Conservation (phyloP, 495 filamentous ascomycete species). For the Penicillium turbatum region DNA sequence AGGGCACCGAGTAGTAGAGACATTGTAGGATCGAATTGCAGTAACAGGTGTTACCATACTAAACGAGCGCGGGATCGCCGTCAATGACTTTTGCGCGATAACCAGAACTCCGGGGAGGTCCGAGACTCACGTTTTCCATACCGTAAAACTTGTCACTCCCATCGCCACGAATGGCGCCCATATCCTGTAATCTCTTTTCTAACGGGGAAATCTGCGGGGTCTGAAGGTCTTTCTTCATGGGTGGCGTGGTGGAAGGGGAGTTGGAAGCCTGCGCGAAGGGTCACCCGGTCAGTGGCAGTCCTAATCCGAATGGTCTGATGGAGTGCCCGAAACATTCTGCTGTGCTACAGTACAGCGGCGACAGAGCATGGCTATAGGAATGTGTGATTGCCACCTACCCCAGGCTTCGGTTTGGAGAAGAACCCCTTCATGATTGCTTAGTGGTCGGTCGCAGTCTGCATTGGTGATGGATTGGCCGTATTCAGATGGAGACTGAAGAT, state of each 20-base stretch:
- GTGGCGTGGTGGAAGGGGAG: slow-evolving; percentile 38
- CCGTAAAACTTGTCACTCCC: slow-evolving; percentile 99
- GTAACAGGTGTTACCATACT: slow-evolving; percentile 99
- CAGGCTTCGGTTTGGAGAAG: slow-evolving; percentile 41
- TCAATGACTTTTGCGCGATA: background rate
- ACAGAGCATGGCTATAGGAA: slow-evolving; percentile 13
- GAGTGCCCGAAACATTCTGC: slow-evolving; percentile 8
- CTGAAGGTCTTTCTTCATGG: slow-evolving; percentile 69
- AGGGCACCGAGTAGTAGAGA: slow-evolving; percentile 90
- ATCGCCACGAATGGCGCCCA: slow-evolving; percentile 73
- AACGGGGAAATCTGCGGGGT: slow-evolving; percentile 67
- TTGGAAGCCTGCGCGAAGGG: slow-evolving; percentile 32
- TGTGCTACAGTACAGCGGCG: slow-evolving; percentile 16
- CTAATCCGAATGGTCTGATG: slow-evolving; percentile 15
- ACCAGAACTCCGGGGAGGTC: background rate
- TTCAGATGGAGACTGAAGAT: slow-evolving; percentile 12
- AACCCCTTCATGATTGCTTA: slow-evolving; percentile 41
- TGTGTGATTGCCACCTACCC: slow-evolving; percentile 28
- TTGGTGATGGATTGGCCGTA: slow-evolving; percentile 8
- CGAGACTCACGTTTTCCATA: slow-evolving; percentile 82
- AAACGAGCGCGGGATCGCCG: background rate
- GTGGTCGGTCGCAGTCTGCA: slow-evolving; percentile 29
- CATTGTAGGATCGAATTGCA: slow-evolving; percentile 98
- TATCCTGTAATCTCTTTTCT: slow-evolving; percentile 76
- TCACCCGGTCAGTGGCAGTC: slow-evolving; percentile 11